A percentile compares a stretch with the other conserved stretches of the same genome.
These are phyloP conservation scores for Boletus patriciae DNA, from an alignment of 768 basidiomycete genomes.

Conservation along the genomic window DNA sequence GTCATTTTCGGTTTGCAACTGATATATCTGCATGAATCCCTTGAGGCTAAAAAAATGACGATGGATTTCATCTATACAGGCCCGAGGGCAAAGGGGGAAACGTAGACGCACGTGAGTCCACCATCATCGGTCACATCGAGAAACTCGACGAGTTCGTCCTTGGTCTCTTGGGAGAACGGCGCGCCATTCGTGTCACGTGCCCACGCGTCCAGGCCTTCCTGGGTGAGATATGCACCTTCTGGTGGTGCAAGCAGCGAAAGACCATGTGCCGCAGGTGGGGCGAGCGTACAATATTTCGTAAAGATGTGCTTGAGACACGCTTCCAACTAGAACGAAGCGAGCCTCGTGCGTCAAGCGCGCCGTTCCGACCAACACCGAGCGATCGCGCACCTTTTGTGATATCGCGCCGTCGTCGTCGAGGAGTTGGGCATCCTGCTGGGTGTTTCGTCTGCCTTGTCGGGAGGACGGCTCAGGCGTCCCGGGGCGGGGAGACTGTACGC, in stretches of 20 bases:
- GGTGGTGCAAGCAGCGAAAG: conserved; percentile 45
- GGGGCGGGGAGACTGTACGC: conserved; percentile 49
- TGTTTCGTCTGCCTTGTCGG: conserved; percentile 58
- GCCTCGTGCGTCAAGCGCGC: background rate
- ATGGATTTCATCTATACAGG: background rate
- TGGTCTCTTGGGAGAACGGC: conserved; percentile 74
- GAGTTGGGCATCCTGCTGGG: conserved; percentile 49
- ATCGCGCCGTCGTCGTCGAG: conserved; percentile 72
- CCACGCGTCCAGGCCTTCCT: conserved; percentile 69
- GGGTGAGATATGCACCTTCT: conserved; percentile 55
- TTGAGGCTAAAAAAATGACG: conserved; percentile 50
- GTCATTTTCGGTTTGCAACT: conserved; percentile 82
- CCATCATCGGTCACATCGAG: conserved; percentile 74
- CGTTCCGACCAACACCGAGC: background rate
- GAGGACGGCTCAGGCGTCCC: conserved; percentile 65
- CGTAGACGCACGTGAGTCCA: conserved; percentile 60
- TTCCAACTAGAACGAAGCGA: conserved; percentile 51
- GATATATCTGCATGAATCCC: conserved; percentile 81
- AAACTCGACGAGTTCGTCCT: conserved; percentile 73
- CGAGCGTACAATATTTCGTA: conserved; percentile 69
- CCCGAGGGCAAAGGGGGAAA: background rate
- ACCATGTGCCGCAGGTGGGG: conserved; percentile 19
- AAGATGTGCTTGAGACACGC: conserved; percentile 74
- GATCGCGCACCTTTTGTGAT: conserved; percentile 52
- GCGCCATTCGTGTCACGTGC: conserved; percentile 80